A percentile compares a stretch with the other conserved stretches of the same genome.
Evolutionary conservation across 2,329 filamentous ascomycete genomes (phyloP).

Genomic region (Zymoseptoria brevis): DNA sequence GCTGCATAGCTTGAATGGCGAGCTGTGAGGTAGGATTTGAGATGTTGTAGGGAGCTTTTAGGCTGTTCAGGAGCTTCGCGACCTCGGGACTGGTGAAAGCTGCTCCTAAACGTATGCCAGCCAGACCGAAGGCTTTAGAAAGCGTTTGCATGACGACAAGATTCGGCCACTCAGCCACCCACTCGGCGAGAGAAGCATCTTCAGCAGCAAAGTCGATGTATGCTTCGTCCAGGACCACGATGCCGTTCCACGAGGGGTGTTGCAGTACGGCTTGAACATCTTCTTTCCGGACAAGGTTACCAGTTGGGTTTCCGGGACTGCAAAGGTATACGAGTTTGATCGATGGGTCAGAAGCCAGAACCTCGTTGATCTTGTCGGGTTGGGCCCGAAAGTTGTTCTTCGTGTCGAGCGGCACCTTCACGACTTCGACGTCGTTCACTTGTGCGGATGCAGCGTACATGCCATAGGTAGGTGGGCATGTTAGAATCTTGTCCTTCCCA

Average conservation of each 20-base stretch:
- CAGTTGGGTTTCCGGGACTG: slow-evolving; percentile 92
- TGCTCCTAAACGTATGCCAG: slow-evolving; percentile 81
- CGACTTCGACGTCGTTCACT: slow-evolving; percentile 81
- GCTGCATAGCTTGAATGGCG: slow-evolving; percentile 63
- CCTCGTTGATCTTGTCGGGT: slow-evolving; percentile 57
- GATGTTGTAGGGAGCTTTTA: slow-evolving; percentile 96
- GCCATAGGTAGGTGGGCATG: slow-evolving; percentile 93
- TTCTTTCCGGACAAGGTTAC: slow-evolving; percentile 64
- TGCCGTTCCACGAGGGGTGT: slow-evolving; percentile 89
- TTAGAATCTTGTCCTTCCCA: slow-evolving; percentile 80
- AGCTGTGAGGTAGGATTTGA: slow-evolving; percentile 78
- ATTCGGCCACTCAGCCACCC: slow-evolving; percentile 88
- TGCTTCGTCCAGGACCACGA: slow-evolving; percentile 89
- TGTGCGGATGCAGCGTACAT: slow-evolving; percentile 96
- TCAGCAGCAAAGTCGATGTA: slow-evolving; percentile 90
- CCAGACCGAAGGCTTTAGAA: slow-evolving; percentile 95
- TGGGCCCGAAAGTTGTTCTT: slow-evolving; percentile 68
- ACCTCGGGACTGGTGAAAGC: slow-evolving; percentile 72
- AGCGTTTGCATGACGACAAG: slow-evolving; percentile 96
- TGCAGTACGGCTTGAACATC: slow-evolving; percentile 67
- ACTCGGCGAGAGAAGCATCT: slow-evolving; percentile 75
- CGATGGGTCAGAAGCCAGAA: slow-evolving; percentile 53
- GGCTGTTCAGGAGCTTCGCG: slow-evolving; percentile 72
- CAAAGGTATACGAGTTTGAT: slow-evolving; percentile 91
- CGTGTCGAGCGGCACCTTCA: slow-evolving; percentile 73